A percentile compares a stretch with the other conserved stretches of the same genome.
Evolutionary conservation across 2,329 filamentous ascomycete species (phyloP).

Genomic region (Penicillium sp.): DNA sequence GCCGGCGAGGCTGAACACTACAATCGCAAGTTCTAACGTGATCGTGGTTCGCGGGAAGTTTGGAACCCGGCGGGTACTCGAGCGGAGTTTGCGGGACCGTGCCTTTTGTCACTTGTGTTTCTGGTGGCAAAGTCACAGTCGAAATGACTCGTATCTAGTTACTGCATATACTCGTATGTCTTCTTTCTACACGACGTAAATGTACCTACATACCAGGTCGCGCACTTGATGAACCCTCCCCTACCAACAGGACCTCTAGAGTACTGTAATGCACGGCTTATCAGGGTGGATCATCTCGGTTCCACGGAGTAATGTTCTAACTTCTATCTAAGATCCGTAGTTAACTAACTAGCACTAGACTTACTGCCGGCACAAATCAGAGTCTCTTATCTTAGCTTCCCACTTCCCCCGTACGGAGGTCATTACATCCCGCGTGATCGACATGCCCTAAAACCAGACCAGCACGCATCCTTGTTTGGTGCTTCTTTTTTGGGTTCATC

Average conservation of each 20-base stretch:
- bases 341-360: background rate
- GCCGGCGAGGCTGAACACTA: constrained; percentile 11
- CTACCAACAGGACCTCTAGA: background rate
- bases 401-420: background rate
- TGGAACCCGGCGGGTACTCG: constrained; percentile 9
- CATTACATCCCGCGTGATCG: constrained; percentile 24
- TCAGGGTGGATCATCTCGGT: background rate
- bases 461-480: background rate
- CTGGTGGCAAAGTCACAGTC: too few species aligned
- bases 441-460: constrained; percentile 13
- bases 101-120: background rate
- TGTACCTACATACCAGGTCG: background rate
- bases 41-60: constrained; percentile 7
- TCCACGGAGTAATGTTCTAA: too few species aligned
- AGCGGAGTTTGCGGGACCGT: background rate
- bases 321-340: too few species aligned
- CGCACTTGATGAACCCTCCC: background rate
- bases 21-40: background rate
- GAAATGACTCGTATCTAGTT: too few species aligned
- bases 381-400: background rate
- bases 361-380: too few species aligned
- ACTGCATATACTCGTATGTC: background rate
- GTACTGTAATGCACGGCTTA: background rate
- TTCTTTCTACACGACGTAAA: background rate
- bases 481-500: background rate